Evolutionary conservation across 768 basidiomycete species (phyloP).

Genomic region (Suillus ampliporus): DNA sequence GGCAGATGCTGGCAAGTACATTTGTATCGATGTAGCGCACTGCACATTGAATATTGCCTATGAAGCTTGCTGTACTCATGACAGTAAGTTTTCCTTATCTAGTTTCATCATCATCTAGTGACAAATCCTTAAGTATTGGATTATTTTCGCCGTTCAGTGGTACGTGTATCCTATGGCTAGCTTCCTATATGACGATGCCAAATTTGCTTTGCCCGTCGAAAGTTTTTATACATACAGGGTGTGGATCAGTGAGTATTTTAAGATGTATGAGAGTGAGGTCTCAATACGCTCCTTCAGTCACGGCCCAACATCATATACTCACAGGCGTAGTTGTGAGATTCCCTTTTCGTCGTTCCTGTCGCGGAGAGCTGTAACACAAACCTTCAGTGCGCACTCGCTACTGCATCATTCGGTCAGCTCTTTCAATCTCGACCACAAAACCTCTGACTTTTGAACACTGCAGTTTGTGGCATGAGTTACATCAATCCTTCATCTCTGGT

Average conservation of each 20-base stretch:
- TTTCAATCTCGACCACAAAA: constrained; percentile 11
- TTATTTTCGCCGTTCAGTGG: constrained; percentile 29
- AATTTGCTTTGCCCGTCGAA: background rate
- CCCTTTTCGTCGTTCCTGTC: background rate
- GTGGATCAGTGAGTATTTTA: constrained; percentile 27
- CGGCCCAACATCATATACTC: constrained; percentile 20
- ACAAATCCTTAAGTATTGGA: constrained; percentile 19
- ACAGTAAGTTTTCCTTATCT: background rate
- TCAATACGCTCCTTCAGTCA: constrained; percentile 19
- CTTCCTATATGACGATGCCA: background rate
- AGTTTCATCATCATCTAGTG: background rate
- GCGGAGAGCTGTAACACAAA: constrained; percentile 2
- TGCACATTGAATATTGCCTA: background rate
- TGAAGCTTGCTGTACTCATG: background rate
- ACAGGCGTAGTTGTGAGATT: constrained; percentile 3
- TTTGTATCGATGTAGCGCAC: background rate
- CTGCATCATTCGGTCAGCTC: constrained; percentile 14
- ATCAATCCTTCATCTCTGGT: background rate
- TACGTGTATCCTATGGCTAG: constrained; percentile 8
- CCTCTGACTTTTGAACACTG: background rate
- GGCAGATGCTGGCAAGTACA: background rate
- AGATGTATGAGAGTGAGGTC: background rate
- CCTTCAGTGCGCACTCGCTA: constrained; percentile 11
- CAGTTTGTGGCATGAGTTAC: constrained; percentile 25
- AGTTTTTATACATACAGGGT: constrained; percentile 32